These are phyloP conservation scores for Anastatica hierochuntica DNA, from an alignment of 345 rosid genomes.

Conservation along the genomic window DNA sequence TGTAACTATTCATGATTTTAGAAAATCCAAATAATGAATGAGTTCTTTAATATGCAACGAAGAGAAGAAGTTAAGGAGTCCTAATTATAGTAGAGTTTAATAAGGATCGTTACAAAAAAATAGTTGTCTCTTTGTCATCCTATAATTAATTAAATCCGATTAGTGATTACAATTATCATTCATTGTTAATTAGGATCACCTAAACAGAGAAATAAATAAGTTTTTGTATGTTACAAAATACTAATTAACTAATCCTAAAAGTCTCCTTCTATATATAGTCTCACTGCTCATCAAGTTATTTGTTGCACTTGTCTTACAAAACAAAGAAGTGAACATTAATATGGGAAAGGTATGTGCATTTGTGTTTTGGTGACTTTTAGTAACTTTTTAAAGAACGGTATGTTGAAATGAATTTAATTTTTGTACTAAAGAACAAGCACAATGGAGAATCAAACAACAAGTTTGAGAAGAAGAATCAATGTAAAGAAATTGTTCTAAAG, in stretches of 20 bases:
- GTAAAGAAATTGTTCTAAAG: conserved; percentile 44
- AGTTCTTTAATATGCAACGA: neutral
- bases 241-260: neutral
- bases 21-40: conserved; percentile 12
- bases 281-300: neutral
- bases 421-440: conserved; percentile 16
- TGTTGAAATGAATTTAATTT: neutral
- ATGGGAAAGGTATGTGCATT: conserved; percentile 20
- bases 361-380: neutral
- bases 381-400: neutral
- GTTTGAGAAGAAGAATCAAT: neutral
- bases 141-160: too few species aligned
- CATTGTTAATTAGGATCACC: conserved; percentile 12
- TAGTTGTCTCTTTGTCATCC: too few species aligned
- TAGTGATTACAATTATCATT: too few species aligned
- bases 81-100: neutral
- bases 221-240: conserved; percentile 14
- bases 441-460: neutral
- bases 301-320: too few species aligned
- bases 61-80: neutral
- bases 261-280: neutral
- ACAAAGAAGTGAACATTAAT: neutral
- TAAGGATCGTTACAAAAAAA: conserved; percentile 11
- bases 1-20: conserved; percentile 7
- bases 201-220: conserved; percentile 2